Conservation (phyloP, 1,284 basidiomycete genomes). For the Grifola frondosa region DNA sequence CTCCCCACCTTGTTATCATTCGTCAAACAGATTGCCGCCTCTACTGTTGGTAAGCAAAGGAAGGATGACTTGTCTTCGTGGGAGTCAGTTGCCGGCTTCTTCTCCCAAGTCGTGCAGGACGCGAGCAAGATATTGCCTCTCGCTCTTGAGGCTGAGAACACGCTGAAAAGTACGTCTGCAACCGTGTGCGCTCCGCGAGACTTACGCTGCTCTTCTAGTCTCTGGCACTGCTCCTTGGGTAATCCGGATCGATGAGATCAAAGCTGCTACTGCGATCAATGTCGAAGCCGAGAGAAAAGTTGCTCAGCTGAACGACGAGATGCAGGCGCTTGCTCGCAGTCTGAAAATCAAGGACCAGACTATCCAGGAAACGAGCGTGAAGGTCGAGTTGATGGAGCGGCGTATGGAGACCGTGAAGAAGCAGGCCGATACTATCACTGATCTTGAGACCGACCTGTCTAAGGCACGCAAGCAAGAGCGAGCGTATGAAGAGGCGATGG, state of each 20-base stretch:
- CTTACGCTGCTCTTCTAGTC: conserved; percentile 44
- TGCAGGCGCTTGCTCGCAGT: conserved; percentile 81
- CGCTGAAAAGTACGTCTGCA: conserved; percentile 67
- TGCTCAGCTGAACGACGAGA: conserved; percentile 82
- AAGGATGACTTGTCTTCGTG: conserved; percentile 68
- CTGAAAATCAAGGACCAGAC: conserved; percentile 86
- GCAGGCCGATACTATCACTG: conserved; percentile 80
- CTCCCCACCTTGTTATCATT: conserved; percentile 69
- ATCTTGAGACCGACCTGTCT: conserved; percentile 78
- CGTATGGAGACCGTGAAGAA: conserved; percentile 89
- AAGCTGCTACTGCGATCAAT: conserved; percentile 80
- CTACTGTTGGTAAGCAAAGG: conserved; percentile 69
- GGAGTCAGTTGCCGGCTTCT: conserved; percentile 73
- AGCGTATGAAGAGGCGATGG: conserved; percentile 90
- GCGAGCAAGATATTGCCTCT: conserved; percentile 68
- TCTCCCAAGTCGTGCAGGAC: conserved; percentile 71
- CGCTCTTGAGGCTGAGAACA: conserved; percentile 75
- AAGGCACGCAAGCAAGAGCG: conserved; percentile 86
- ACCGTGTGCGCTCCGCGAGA: background rate
- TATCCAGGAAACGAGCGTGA: conserved; percentile 87
- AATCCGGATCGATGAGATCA: conserved; percentile 83
- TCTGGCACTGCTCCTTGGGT: conserved; percentile 86
- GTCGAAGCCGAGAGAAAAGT: conserved; percentile 90
- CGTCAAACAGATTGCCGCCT: conserved; percentile 69
- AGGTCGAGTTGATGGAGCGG: conserved; percentile 93